Evolutionary conservation across 805 yeast species (phyloP).

Genomic region (Spathaspora passalidarum): DNA sequence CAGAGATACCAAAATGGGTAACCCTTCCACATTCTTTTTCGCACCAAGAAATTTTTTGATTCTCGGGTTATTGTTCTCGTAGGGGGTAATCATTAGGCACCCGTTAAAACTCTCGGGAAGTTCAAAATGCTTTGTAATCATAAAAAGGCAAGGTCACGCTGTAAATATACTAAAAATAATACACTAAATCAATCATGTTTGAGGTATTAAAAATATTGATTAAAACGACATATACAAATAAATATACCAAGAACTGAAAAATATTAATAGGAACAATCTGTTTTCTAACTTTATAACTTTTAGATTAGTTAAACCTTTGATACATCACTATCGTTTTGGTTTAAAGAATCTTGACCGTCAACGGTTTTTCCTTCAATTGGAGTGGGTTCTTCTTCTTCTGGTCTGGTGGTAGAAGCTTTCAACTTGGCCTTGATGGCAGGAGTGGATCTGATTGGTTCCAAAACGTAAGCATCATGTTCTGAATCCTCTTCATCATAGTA

Average conservation of each 20-base stretch:
- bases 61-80: neutral
- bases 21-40: neutral
- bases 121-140: neutral
- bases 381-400: slow-evolving; percentile 9
- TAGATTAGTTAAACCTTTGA: slow-evolving; percentile 9
- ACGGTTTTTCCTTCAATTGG: slow-evolving; percentile 12
- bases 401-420: slow-evolving; percentile 21
- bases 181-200: neutral
- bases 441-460: slow-evolving; percentile 74
- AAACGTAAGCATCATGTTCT: slow-evolving; percentile 49
- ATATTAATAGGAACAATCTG: neutral
- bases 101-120: neutral
- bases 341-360: slow-evolving; percentile 16
- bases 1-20: neutral
- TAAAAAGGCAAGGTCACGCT: neutral
- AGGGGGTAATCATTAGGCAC: neutral
- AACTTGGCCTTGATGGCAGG: slow-evolving; percentile 15
- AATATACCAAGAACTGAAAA: neutral
- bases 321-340: slow-evolving; percentile 17
- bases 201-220: neutral
- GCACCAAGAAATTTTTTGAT: neutral
- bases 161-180: neutral
- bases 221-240: neutral
- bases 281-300: neutral
- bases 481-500: slow-evolving; percentile 58